These are phyloP conservation scores for Cystofilobasidium macerans DNA, from an alignment of 768 basidiomycete species.

Conservation along the genomic window DNA sequence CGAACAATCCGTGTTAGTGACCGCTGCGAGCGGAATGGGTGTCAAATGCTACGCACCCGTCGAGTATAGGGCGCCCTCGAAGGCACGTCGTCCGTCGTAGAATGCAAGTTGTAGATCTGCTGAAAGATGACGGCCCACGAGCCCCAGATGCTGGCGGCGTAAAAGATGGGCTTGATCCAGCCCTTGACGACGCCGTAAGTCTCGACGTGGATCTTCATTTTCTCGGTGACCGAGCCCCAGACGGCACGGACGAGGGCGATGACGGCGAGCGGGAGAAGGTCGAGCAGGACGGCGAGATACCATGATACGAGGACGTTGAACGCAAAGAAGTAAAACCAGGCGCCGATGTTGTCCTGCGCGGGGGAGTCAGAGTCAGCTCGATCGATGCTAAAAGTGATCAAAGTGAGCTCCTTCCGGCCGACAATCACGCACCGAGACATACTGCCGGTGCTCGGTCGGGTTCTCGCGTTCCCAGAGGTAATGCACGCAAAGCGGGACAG, in stretches of 20 bases:
- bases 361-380: background rate
- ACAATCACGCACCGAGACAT: conserved; percentile 13
- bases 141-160: conserved; percentile 58
- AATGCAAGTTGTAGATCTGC: conserved; percentile 52
- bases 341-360: conserved; percentile 31
- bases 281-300: conserved; percentile 56
- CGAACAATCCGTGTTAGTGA: too few relatives aligned
- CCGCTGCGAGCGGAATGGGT: too few relatives aligned
- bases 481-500: conserved; percentile 54
- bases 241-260: conserved; percentile 31
- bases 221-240: conserved; percentile 69
- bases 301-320: conserved; percentile 67
- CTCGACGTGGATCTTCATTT: conserved; percentile 55
- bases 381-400: too few relatives aligned
- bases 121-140: conserved; percentile 64
- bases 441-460: conserved; percentile 53
- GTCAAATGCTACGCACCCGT: conserved; percentile 40
- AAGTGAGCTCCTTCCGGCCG: too few relatives aligned
- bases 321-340: conserved; percentile 74
- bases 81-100: conserved; percentile 37
- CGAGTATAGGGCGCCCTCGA: conserved; percentile 56
- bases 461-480: conserved; percentile 52
- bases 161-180: conserved; percentile 46
- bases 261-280: conserved; percentile 14
- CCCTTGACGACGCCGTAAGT: conserved; percentile 60